A percentile compares a stretch with the other conserved stretches of the same genome.
These are phyloP conservation scores for Thraustotheca clavata DNA, from an alignment of 352 stramenopile genomes.

Conservation along the genomic window DNA sequence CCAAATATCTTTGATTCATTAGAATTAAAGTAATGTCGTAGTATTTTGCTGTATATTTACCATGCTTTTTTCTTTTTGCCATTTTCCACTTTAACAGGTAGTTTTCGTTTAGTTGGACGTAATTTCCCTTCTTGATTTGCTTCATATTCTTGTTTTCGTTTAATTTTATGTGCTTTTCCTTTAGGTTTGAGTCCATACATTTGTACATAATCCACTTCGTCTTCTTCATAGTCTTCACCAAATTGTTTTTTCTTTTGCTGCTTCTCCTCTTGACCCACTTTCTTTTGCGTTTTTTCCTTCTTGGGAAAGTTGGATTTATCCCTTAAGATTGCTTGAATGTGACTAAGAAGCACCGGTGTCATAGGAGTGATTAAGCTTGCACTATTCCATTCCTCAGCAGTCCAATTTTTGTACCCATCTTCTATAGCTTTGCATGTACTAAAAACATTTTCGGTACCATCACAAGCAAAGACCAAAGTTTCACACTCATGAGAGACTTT, in stretches of 20 bases:
- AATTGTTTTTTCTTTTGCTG: background rate
- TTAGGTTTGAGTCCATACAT: slow-evolving; percentile 20
- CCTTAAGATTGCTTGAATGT: background rate
- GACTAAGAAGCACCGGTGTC: background rate
- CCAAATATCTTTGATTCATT: no score
- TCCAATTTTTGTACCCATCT: background rate
- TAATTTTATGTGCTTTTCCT: slow-evolving; percentile 13
- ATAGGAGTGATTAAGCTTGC: background rate
- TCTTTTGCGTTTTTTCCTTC: slow-evolving; percentile 3
- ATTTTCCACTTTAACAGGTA: slow-evolving; percentile 17
- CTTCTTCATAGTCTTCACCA: background rate
- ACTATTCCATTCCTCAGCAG: background rate
- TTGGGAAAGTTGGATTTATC: slow-evolving; percentile 7
- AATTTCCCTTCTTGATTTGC: slow-evolving; percentile 20
- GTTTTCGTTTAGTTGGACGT: slow-evolving; percentile 12
- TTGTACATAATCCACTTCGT: slow-evolving; percentile 20
- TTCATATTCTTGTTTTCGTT: slow-evolving; percentile 18
- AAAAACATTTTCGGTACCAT: background rate
- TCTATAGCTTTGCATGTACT: background rate
- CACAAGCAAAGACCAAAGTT: background rate
- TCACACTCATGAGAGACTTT: slow-evolving; percentile 18
- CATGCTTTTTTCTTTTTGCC: slow-evolving; percentile 14
- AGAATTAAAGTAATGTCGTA: no score
- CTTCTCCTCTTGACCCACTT: background rate
- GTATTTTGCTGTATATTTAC: no score